Base-by-base conservation (phyloP, 2,329 filamentous ascomycete species). In the Pyrenophora seminiperda region DNA sequence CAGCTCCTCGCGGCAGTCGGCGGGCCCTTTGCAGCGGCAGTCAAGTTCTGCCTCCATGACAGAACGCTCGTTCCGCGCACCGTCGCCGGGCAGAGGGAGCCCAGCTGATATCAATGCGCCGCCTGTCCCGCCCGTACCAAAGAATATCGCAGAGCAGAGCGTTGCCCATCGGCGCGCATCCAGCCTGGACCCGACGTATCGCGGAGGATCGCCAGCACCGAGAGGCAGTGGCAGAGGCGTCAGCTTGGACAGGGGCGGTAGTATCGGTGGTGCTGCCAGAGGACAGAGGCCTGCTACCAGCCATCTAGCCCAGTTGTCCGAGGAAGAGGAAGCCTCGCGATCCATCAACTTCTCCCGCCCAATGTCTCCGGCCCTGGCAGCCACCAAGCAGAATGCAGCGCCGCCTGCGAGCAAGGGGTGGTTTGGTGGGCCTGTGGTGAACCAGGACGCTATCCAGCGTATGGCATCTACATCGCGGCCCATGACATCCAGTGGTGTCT, bases 11-110 rank as follows among this genome's bases (percentile, higher is more conserved):
- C 68, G 69, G 52, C 74, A 55, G 5, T 72, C 70, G 47, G 72
- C 54, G 2, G 44, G 55, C 4, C 48, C 47, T 7, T 47, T 74
- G 76, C 77, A 67, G 54, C 56, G 73, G 54, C 71, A 43, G 76
- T 92, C 53, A 81, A 86, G 92, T 74, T 83, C 83, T 20, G 82
- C 85, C 17, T 96, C 91, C 41, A 96, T 97, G 92, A 87, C 84
- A 22, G 89, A 93, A 70, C 84, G 93, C 50, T 92, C 91, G 1
- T 96, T 97, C 73, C 85, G 92, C 60, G 88, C 88, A 10, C 85
- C 86, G 3, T 95, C 78, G 79, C 65, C 72, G 31, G 62, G 62
- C 53, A 50, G 64, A 58, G 55, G 62, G 60, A 68, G 61, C 45
- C 57, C 63, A 22, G 38, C 57, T 7, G 49, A 74, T 46, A 43